A percentile compares a stretch with the other conserved stretches of the same genome.
phyloP scores from a whole-genome alignment of 179 eudicot genomes.

The Beta corolliflora region DNA sequence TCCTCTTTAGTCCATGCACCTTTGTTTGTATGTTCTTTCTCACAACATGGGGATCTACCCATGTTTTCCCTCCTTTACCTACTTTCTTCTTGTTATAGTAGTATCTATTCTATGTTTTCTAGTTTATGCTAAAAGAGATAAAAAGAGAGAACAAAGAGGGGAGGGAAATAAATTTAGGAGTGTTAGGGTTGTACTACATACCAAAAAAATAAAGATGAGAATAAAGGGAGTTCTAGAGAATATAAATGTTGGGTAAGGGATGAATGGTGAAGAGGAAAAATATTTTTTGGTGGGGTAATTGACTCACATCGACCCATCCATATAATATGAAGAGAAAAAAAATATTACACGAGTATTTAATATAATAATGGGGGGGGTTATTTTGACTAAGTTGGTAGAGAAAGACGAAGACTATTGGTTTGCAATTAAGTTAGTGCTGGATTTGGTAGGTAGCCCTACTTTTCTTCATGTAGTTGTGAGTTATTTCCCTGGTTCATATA shows the following conservation, averaged over 20 bases:
- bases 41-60: constrained; percentile 71
- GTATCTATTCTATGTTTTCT: background rate
- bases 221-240: constrained; percentile 23
- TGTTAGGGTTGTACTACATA: constrained; percentile 6
- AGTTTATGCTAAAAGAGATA: constrained; percentile 8
- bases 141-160: background rate
- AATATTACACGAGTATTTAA: background rate
- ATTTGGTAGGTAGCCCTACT: constrained; percentile 59
- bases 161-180: constrained; percentile 1
- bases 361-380: background rate
- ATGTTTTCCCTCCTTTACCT: constrained; percentile 16
- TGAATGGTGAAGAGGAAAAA: background rate
- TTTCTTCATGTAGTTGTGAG: constrained; percentile 45
- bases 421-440: constrained; percentile 55
- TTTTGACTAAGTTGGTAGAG: constrained; percentile 47
- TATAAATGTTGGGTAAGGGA: constrained; percentile 34
- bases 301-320: constrained; percentile 31
- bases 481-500: constrained; percentile 18
- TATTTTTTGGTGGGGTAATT: constrained; percentile 24
- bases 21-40: constrained; percentile 64
- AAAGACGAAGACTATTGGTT: constrained; percentile 32
- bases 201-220: constrained; percentile 27
- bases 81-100: background rate
- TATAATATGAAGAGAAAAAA: background rate
- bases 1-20: constrained; percentile 67